These are phyloP conservation scores for Candida pseudoviswanathii DNA, from an alignment of 1,139 yeast genomes.

Conservation along the genomic window DNA sequence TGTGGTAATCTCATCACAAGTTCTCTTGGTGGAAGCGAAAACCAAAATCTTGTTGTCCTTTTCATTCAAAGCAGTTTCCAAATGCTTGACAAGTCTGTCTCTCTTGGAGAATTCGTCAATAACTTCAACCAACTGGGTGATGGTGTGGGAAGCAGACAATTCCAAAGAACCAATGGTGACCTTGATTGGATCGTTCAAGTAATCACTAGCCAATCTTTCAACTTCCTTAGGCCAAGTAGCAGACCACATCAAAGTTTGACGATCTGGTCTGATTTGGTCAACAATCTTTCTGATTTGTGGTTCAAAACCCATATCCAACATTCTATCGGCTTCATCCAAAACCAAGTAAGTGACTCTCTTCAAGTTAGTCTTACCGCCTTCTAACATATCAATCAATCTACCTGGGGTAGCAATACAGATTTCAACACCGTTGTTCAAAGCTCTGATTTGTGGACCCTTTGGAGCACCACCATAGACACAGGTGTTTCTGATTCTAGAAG, in stretches of 20 bases:
- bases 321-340: slow-evolving; percentile 94
- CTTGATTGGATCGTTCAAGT: slow-evolving; percentile 89
- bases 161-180: slow-evolving; percentile 96
- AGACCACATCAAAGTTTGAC: slow-evolving; percentile 99
- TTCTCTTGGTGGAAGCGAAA: slow-evolving; percentile 94
- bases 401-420: slow-evolving; percentile 98
- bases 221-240: slow-evolving; percentile 99
- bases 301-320: slow-evolving; percentile 98
- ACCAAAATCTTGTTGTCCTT: slow-evolving; percentile 76
- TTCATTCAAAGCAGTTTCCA: slow-evolving; percentile 82
- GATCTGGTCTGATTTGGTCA: slow-evolving; percentile 94
- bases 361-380: slow-evolving; percentile 90
- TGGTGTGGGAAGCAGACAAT: slow-evolving; percentile 94
- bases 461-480: slow-evolving; percentile 99
- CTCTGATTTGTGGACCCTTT: slow-evolving; percentile 95
- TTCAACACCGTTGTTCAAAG: slow-evolving; percentile 92
- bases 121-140: slow-evolving; percentile 91
- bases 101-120: slow-evolving; percentile 89
- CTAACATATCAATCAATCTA: slow-evolving; percentile 96
- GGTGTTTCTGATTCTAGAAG: slow-evolving; percentile 93
- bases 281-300: slow-evolving; percentile 95
- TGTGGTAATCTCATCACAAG: slow-evolving; percentile 92
- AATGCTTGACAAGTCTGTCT: slow-evolving; percentile 82
- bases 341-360: slow-evolving; percentile 96
- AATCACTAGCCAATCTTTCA: slow-evolving; percentile 88